A percentile compares a stretch with the other conserved stretches of the same genome.
Conservation (phyloP, 179 eudicot genomes). For the Sideroxylon spinosum region DNA sequence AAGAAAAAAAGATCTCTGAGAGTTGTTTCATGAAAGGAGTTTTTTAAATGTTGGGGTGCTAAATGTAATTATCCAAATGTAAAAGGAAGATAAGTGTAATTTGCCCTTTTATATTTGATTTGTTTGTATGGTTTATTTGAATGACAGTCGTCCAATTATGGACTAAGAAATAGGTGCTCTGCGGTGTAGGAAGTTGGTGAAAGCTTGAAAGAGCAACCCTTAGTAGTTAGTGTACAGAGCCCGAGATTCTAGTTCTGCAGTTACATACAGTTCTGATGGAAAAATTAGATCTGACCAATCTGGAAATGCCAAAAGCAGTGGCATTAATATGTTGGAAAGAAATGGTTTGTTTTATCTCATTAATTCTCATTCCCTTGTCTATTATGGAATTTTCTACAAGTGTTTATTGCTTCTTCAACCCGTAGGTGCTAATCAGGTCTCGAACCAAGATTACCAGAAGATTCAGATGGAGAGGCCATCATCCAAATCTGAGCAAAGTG, state of each 20-base stretch:
- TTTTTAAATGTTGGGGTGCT: too few species aligned
- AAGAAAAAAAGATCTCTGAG: too few species aligned
- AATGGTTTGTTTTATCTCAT: conserved; percentile 42
- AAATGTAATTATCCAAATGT: too few species aligned
- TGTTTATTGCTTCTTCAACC: conserved; percentile 14
- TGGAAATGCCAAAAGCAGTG: conserved; percentile 26
- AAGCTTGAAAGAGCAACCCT: conserved; percentile 58
- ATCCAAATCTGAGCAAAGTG: conserved; percentile 34
- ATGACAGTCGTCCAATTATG: background rate
- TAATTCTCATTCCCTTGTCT: background rate
- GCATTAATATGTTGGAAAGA: conserved; percentile 28
- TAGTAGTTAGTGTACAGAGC: conserved; percentile 70
- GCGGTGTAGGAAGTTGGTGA: conserved; percentile 41
- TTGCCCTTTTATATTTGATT: conserved; percentile 12
- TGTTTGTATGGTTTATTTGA: conserved; percentile 10
- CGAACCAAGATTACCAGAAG: conserved; percentile 27
- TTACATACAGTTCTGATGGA: conserved; percentile 28
- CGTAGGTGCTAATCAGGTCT: conserved; percentile 35
- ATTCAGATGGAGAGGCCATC: conserved; percentile 24
- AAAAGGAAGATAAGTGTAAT: too few species aligned
- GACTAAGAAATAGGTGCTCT: background rate
- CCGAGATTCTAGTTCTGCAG: conserved; percentile 35
- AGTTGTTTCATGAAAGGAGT: too few species aligned
- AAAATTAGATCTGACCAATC: conserved; percentile 28
- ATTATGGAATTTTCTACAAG: conserved; percentile 12